Conservation (phyloP, 2,329 filamentous ascomycete species). For the Trichoderma afroharzianum region DNA sequence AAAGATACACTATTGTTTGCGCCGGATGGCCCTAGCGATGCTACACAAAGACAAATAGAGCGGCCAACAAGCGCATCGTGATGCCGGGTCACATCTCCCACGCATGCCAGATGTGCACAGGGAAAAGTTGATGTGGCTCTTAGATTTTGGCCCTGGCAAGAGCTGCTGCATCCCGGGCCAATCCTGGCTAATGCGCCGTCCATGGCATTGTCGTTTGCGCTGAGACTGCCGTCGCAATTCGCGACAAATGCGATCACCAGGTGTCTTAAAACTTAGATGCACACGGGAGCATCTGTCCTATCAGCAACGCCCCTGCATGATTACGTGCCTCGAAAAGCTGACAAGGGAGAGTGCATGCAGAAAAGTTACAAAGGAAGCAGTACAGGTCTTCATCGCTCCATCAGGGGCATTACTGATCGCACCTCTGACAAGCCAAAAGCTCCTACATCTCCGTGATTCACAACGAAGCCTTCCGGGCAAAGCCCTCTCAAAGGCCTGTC, state of each 20-base stretch:
- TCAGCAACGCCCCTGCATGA: constrained; percentile 10
- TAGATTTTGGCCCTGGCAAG: neutral
- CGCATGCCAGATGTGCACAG: neutral
- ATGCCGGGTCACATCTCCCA: neutral
- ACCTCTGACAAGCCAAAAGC: neutral
- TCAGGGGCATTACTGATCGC: neutral
- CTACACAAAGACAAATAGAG: neutral
- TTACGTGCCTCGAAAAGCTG: constrained; percentile 3
- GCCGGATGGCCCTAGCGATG: neutral
- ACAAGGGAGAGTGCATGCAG: constrained; percentile 10
- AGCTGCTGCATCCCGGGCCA: constrained; percentile 5
- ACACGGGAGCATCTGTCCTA: constrained; percentile 6
- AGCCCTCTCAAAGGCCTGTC: neutral
- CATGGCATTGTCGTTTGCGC: neutral
- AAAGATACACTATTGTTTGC: neutral
- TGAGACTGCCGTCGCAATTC: neutral
- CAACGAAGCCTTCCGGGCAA: neutral
- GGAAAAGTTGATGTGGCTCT: neutral
- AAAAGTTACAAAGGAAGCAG: neutral
- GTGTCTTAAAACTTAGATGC: constrained; percentile 2
- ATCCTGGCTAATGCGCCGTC: neutral
- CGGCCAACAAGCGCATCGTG: neutral
- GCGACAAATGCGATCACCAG: constrained; percentile 8
- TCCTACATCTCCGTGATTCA: neutral
- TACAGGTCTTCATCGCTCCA: neutral